phyloP scores from a whole-genome alignment of 495 filamentous ascomycete genomes.

The Neurospora sp. region DNA sequence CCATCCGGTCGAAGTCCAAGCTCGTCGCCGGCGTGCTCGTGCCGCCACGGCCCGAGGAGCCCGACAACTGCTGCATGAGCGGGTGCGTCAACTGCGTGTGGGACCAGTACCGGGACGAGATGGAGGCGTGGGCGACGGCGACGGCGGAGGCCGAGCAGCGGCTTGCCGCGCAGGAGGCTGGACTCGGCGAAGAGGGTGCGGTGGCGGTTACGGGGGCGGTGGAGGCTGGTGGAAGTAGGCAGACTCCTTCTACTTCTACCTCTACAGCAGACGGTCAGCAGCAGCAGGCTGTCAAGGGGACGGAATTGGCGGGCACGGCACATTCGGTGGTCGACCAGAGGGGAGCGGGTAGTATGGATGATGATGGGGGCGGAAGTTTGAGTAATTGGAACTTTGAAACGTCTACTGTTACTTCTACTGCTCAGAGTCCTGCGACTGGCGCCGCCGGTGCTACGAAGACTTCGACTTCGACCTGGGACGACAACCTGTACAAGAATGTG shows the following conservation, averaged over 20 bases:
- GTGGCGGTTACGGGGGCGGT: constrained; percentile 14
- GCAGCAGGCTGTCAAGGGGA: neutral
- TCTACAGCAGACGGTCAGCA: neutral
- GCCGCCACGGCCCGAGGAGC: constrained; percentile 76
- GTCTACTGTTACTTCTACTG: neutral
- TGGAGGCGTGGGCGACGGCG: constrained; percentile 73
- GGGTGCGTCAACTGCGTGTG: constrained; percentile 97
- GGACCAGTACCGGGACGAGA: constrained; percentile 81
- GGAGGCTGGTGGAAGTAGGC: constrained; percentile 4
- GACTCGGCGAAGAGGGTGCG: neutral
- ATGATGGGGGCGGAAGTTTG: constrained; percentile 68
- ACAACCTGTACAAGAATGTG: constrained; percentile 67
- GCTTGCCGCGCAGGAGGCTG: constrained; percentile 22
- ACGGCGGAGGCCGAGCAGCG: constrained; percentile 44
- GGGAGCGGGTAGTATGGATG: constrained; percentile 56
- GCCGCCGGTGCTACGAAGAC: neutral
- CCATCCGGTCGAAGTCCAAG: constrained; percentile 38
- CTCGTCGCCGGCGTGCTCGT: constrained; percentile 71
- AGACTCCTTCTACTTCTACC: neutral
- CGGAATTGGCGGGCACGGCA: neutral
- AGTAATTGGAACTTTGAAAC: constrained; percentile 49
- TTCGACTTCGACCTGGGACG: constrained; percentile 25
- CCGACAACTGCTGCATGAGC: constrained; percentile 98
- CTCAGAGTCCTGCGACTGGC: no score
- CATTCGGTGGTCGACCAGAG: neutral